Evolutionary conservation across 129 eudicot genomes (phyloP), one percentile per base, ranked within the genome.

Genomic region (Saposhnikovia divaricata): DNA sequence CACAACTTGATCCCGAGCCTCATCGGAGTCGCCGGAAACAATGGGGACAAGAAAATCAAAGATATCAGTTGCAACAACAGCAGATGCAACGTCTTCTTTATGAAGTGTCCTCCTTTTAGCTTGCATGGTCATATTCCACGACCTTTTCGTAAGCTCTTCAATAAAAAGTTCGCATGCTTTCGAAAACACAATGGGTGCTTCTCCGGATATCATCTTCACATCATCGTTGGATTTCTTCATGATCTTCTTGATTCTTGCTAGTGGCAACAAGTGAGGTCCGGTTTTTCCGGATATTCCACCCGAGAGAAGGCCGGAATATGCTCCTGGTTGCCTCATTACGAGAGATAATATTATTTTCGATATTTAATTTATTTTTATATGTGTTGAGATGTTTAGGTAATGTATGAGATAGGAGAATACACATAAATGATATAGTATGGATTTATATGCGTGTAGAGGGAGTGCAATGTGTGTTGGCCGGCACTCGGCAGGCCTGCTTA

Each of bases 231-330:
- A 92, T 70, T 89, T 88, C 91, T 92, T 92, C 97, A 92, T 92
- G 15, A 92, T 92, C 85, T 89, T 92, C 91, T 92, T 92, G 85
- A 92, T 92, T 84, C 97, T 86, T 51, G 97, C 97, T 23, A 92
- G 75, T 11, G 94, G 97, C 40, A 92, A 77, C 76, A 89, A 82
- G 68, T 89, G 97, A 2, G 92, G 91, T 37, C 91, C 97, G 0
- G 89, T 85, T 77, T 80, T 53, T 19, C 89, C 89, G 2, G 92
- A 83, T 77, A 83, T 75, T 43, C 89, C 89, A 9, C 93, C 91
- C 0, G 89, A 84, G 43, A 87, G 72, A 8, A 91, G 77, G 34
- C 93, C 87, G 1, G 97, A 91, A 81, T 88, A 89, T 40, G 76
- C 77, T 27, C 93, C 93, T 0, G 97, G 87, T 75, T 88, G 92